Evolutionary conservation across 202 grass and related monocot genomes (phyloP), one percentile per base, ranked within the genome.

Genomic region (Zizania palustris): DNA sequence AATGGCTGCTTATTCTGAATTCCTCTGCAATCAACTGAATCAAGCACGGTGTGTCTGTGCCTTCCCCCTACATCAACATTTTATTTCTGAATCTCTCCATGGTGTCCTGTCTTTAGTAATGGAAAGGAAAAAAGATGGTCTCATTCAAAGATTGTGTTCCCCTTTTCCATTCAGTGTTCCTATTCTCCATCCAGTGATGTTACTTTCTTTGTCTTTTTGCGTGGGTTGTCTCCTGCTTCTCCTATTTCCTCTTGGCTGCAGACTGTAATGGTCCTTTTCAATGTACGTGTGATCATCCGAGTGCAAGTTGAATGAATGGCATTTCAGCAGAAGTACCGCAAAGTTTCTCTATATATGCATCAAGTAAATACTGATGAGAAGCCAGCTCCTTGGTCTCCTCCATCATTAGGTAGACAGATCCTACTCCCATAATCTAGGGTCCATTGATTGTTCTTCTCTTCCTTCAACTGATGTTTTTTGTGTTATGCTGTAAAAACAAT

Each of bases 271-370:
- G 0, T 16, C 45, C 12, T 55, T 73, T 82, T 45, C 16, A 45
- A 66, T 39, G 59, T 20, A 62, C 64, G 53, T 18, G 20, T 58
- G 9, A 7, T 39, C 38, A 20, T 83, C 67, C 48, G 4, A 34
- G 61, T 79, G 54, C 56, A 69, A 67, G 45, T 81, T 78, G 35
- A 58, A 14, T 45, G 70, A 67, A 65, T 53, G 51, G 15, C 75
- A 73, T 85, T 18, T 18, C 41, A 68, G 57, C 36, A 61, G 34
- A 46, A 45, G 22, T 37, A 11, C 39, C 38, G 37, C 65, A 44
- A 62, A 53, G 9, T 83, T 83, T 45, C 6, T 36, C 65, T 53
- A 18, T 19, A 34, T 76, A 58, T 49, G 40, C 57, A 48, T 63
- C 18, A 33, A 20, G 8, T 70, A 16, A 45, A 71, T 73, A 34